Percentiles rank a stretch among this genome's conserved stretches.
These are phyloP conservation scores for Jacaranda mimosifolia DNA, from an alignment of 257 asterid species.

Conservation along the genomic window DNA sequence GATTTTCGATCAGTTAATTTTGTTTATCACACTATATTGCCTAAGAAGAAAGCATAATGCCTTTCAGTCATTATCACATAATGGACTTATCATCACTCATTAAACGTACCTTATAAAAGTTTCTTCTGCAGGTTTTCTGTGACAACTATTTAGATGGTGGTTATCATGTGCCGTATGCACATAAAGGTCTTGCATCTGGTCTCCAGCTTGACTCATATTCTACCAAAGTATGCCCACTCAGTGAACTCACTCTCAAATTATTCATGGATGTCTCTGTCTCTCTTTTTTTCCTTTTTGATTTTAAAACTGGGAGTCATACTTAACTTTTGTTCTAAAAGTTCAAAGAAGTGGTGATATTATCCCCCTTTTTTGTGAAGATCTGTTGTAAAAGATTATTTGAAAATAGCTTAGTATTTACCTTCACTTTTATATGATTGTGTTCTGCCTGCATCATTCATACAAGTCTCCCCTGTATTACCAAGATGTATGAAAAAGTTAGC, in stretches of 20 bases:
- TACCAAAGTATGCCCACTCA: constrained; percentile 53
- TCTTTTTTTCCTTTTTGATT: not conserved
- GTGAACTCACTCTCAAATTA: not conserved
- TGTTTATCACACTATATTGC: not conserved
- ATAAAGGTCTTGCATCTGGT: constrained; percentile 82
- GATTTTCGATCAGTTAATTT: not conserved
- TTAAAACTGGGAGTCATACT: no score
- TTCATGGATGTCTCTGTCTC: not conserved
- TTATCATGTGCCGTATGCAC: constrained; percentile 90
- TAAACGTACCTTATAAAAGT: not conserved
- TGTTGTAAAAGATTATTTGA: not conserved
- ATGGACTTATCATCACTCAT: not conserved
- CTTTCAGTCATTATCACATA: not conserved
- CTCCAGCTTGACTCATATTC: constrained; percentile 86
- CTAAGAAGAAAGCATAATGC: not conserved
- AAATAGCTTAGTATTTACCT: not conserved
- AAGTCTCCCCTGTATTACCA: constrained; percentile 12
- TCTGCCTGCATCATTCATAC: constrained; percentile 16
- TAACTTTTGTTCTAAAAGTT: not conserved
- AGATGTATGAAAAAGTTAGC: constrained; percentile 88
- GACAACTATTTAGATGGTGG: constrained; percentile 97
- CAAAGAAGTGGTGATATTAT: not conserved
- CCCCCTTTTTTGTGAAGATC: not conserved
- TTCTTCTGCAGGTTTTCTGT: constrained; percentile 77
- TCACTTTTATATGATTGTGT: not conserved